These are phyloP conservation scores for Oryza punctata DNA, from an alignment of 176 grass and related monocot species.

Conservation along the genomic window DNA sequence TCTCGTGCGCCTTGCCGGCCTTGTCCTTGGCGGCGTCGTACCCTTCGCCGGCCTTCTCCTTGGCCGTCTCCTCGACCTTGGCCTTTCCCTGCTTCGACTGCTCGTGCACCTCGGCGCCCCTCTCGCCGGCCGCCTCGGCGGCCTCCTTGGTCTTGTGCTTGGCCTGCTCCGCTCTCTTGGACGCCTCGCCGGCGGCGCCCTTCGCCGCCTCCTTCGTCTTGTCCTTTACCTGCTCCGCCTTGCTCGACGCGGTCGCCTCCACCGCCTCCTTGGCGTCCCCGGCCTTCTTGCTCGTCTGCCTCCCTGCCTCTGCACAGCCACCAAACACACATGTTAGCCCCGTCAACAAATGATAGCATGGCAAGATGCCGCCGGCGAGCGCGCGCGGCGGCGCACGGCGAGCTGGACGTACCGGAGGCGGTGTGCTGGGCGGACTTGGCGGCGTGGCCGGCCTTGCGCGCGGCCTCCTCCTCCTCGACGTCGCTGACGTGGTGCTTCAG, in stretches of 20 bases:
- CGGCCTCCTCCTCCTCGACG: slow-evolving; percentile 57
- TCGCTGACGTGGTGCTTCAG: slow-evolving; percentile 38
- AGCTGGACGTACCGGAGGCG: slow-evolving; percentile 38
- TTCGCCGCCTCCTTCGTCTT: slow-evolving; percentile 28
- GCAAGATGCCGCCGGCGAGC: background rate
- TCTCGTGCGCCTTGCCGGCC: slow-evolving; percentile 29
- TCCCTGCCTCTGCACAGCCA: slow-evolving; percentile 35
- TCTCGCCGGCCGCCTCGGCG: slow-evolving; percentile 35
- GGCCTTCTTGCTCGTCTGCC: slow-evolving; percentile 35
- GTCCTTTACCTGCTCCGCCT: slow-evolving; percentile 41
- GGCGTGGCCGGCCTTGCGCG: slow-evolving; percentile 52
- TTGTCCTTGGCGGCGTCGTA: slow-evolving; percentile 20
- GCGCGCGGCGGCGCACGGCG: no score
- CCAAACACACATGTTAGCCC: background rate
- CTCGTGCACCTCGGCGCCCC: slow-evolving; percentile 36
- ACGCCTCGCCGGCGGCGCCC: slow-evolving; percentile 38
- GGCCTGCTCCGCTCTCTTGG: slow-evolving; percentile 29
- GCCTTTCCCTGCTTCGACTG: slow-evolving; percentile 25
- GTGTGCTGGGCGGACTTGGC: slow-evolving; percentile 43
- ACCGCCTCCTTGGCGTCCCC: slow-evolving; percentile 41
- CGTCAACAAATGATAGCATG: background rate
- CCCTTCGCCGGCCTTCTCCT: slow-evolving; percentile 25
- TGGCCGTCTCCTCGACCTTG: slow-evolving; percentile 32
- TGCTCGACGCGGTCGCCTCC: slow-evolving; percentile 31
- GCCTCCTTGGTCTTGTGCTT: slow-evolving; percentile 42